These are phyloP conservation scores for Carnegiea gigantea DNA, from an alignment of 179 eudicot genomes.

Conservation along the genomic window DNA sequence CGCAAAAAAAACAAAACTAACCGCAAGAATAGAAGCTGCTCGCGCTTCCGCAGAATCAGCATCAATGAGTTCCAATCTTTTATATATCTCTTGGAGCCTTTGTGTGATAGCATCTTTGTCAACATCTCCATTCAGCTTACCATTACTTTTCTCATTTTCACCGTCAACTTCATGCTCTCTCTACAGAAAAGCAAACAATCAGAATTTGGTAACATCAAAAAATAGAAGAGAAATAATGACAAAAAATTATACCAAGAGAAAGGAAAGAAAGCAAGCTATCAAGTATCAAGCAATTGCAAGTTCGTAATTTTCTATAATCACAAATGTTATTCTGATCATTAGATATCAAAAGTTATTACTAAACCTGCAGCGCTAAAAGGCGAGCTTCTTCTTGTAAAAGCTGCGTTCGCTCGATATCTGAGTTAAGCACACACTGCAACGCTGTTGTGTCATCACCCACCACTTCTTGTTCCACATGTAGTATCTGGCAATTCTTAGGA, in stretches of 20 bases:
- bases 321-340: conserved; percentile 4
- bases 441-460: conserved; percentile 86
- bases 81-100: conserved; percentile 86
- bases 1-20: conserved; percentile 34
- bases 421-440: conserved; percentile 84
- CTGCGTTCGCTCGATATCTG: conserved; percentile 77
- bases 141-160: conserved; percentile 51
- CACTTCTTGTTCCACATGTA: conserved; percentile 99
- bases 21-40: conserved; percentile 96
- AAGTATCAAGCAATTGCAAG: neutral
- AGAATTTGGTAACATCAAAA: neutral
- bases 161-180: conserved; percentile 61
- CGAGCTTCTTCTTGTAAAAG: conserved; percentile 88
- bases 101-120: conserved; percentile 54
- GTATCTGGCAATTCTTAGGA: conserved; percentile 90
- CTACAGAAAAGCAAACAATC: conserved; percentile 37
- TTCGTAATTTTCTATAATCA: neutral
- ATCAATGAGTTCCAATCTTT: conserved; percentile 87
- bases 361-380: conserved; percentile 72
- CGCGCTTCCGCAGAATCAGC: conserved; percentile 96
- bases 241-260: neutral
- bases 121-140: conserved; percentile 37
- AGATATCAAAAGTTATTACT: neutral
- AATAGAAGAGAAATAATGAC: neutral
- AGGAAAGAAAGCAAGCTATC: neutral